Evolutionary conservation across 495 filamentous ascomycete genomes (phyloP).

Genomic region (Bombardia bombarda): DNA sequence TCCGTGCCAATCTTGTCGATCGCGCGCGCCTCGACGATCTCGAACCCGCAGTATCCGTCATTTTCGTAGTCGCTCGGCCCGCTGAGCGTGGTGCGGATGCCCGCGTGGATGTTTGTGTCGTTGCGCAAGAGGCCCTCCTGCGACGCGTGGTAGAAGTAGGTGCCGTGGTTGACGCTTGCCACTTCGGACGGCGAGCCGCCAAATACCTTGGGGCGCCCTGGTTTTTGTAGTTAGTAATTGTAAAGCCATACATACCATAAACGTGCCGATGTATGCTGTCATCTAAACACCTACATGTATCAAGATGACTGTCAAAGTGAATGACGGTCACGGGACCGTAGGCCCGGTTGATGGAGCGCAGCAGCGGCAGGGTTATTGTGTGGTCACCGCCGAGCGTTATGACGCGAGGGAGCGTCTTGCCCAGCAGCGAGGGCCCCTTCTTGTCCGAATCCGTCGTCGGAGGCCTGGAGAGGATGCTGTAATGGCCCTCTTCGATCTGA

Average conservation of each 20-base stretch:
- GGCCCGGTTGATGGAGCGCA: conserved; percentile 67
- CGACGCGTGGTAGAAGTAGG: conserved; percentile 77
- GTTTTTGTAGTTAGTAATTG: too few relatives aligned
- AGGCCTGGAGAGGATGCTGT: conserved; percentile 39
- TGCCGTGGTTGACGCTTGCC: conserved; percentile 68
- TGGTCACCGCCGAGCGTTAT: conserved; percentile 82
- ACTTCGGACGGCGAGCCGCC: conserved; percentile 54
- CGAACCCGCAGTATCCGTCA: conserved; percentile 60
- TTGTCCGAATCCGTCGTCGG: conserved; percentile 41
- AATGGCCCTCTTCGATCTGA: conserved; percentile 69
- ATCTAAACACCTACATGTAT: conserved; percentile 59
- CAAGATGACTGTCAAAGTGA: conserved; percentile 77
- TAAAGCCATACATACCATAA: too few relatives aligned
- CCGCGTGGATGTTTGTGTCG: conserved; percentile 64
- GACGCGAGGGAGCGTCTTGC: conserved; percentile 50
- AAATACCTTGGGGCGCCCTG: conserved; percentile 58
- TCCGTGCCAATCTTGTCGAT: conserved; percentile 61
- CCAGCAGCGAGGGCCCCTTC: conserved; percentile 40
- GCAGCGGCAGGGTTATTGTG: conserved; percentile 69
- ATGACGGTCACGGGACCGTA: conserved; percentile 76
- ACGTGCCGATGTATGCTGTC: conserved; percentile 24
- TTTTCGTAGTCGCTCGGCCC: conserved; percentile 67
- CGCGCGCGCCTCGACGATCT: conserved; percentile 62
- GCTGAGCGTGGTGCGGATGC: conserved; percentile 64
- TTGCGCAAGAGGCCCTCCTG: conserved; percentile 69